These are phyloP conservation scores for Parasarocladium wereldwijsianum DNA, from an alignment of 2,329 filamentous ascomycete species.

Conservation along the genomic window DNA sequence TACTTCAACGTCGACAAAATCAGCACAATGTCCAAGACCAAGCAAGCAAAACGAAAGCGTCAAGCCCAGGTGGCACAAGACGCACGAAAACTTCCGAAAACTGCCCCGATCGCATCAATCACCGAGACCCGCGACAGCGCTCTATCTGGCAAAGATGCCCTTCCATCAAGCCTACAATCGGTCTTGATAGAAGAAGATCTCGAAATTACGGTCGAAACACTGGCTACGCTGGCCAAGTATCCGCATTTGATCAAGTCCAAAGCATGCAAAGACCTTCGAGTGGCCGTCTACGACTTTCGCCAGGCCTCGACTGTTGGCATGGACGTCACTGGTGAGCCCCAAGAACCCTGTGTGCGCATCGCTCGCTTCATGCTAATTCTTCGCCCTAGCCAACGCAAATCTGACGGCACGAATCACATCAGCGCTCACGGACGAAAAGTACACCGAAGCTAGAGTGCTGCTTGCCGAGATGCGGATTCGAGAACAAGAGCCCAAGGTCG, in stretches of 20 bases:
- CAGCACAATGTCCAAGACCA: slow-evolving; percentile 27
- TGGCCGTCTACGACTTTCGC: slow-evolving; percentile 54
- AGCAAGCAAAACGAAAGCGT: slow-evolving; percentile 30
- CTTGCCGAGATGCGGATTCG: slow-evolving; percentile 57
- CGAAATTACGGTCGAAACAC: slow-evolving; percentile 52
- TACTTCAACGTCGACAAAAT: background rate
- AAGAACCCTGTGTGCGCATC: slow-evolving; percentile 2
- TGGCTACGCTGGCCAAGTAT: slow-evolving; percentile 41
- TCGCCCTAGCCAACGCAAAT: slow-evolving; percentile 35
- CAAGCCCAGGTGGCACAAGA: slow-evolving; percentile 18
- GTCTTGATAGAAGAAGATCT: slow-evolving; percentile 50
- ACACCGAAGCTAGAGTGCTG: slow-evolving; percentile 48
- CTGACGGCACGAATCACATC: slow-evolving; percentile 52
- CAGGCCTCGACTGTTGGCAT: slow-evolving; percentile 46
- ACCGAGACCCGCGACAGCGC: slow-evolving; percentile 18
- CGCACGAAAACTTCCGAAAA: slow-evolving; percentile 17
- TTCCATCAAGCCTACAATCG: slow-evolving; percentile 35
- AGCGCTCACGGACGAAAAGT: slow-evolving; percentile 50
- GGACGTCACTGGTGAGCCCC: slow-evolving; percentile 35
- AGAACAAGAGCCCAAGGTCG: slow-evolving; percentile 49
- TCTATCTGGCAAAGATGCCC: slow-evolving; percentile 13
- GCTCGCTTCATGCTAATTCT: background rate
- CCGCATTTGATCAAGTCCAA: slow-evolving; percentile 53
- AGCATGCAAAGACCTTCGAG: slow-evolving; percentile 49
- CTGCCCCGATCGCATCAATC: slow-evolving; percentile 13